Evolutionary conservation across 306 rosid species (phyloP), one percentile per base, ranked within the genome.

Genomic region (Heteromeles arbutifolia): DNA sequence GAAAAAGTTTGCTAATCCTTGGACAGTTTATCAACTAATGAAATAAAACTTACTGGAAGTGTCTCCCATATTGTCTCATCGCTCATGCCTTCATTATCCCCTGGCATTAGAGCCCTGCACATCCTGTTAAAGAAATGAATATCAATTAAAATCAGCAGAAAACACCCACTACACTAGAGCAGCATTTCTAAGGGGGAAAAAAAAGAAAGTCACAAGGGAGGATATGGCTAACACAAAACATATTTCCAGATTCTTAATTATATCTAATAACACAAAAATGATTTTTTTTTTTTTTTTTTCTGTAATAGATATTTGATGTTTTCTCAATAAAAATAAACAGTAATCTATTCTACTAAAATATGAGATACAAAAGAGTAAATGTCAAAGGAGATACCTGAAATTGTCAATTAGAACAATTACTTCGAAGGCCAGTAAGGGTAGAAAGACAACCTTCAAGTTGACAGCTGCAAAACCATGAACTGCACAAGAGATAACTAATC

Each of bases 31-130:
- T 69, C 57, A 50, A 75, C 50, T 18, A 56, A 67, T 53, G 73
- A 25, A 45, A 71, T 76, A 68, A 75, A 74, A 58, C 98, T 84
- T 87, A 93, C 98, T 75, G 98, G 98, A 85, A 93, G 97, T 11
- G 93, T 89, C 82, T 91, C 98, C 99, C 99, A 92, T 81, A 96
- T 86, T 77, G 99, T 90, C 83, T 87, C 97, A 52, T 92, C 98
- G 69, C 87, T 92, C 92, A 96, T 78, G 91, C 80, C 86, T 50
- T 90, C 99, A 79, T 90, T 97, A 74, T 92, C 98, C 57, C 97
- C 99, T 25, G 98, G 98, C 98, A 96, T 85, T 50, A 92, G 85
- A 88, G 99, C 93, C 91, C 81, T 90, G 70, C 98, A 96, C 98
- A 96, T 96, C 82, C 99, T 96, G 90, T 82, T 81, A 68, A 70